A percentile compares a stretch with the other conserved stretches of the same genome.
Evolutionary conservation across 2,329 filamentous ascomycete genomes (phyloP).

Genomic region (Pseudogymnoascus sp.): DNA sequence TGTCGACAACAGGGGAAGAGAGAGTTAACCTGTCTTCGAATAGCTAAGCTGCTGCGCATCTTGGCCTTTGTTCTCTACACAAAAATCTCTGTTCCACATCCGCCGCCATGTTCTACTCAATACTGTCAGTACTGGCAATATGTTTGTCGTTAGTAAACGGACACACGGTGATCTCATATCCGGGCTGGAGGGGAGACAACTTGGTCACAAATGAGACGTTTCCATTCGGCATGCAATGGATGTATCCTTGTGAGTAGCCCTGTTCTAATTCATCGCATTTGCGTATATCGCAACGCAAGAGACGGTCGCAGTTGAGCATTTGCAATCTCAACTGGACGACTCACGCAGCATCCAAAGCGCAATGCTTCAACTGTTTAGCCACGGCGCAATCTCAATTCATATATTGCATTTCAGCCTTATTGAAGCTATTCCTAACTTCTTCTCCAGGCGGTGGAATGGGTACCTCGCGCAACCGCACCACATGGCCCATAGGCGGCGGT

Average conservation of each 20-base stretch:
- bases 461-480: conserved; percentile 73
- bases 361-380: background rate
- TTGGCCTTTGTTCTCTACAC: background rate
- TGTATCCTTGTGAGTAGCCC: conserved; percentile 31
- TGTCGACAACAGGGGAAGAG: background rate
- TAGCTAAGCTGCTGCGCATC: conserved; percentile 7
- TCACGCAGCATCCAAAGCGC: background rate
- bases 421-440: conserved; percentile 12
- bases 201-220: conserved; percentile 31
- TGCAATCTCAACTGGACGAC: background rate
- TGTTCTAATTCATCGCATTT: background rate
- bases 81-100: background rate
- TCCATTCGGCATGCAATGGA: conserved; percentile 33
- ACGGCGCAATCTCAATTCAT: background rate
- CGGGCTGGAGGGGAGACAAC: conserved; percentile 35
- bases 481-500: conserved; percentile 83
- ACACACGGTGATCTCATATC: conserved; percentile 34
- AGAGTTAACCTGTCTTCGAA: background rate
- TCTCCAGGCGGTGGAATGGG: conserved; percentile 72
- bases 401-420: background rate
- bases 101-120: background rate
- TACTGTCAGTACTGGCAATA: background rate
- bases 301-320: background rate
- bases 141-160: conserved; percentile 32
- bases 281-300: background rate